phyloP scores from a whole-genome alignment of 306 rosid genomes.

The Elaeagnus macrophylla region DNA sequence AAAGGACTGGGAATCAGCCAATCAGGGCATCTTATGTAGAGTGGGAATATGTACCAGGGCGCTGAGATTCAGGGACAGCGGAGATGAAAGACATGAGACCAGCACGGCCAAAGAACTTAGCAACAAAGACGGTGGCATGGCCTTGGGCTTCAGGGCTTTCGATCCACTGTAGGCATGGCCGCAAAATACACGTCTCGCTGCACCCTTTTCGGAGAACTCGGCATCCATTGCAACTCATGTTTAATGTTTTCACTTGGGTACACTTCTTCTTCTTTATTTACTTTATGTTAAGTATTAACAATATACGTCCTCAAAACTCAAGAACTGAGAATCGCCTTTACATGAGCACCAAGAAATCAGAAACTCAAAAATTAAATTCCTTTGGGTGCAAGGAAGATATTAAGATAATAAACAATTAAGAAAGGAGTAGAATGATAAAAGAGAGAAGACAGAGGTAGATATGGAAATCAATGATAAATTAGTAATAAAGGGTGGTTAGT shows the following conservation, averaged over 20 bases:
- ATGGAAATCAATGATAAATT: too few species aligned
- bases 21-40: too few species aligned
- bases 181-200: constrained; percentile 52
- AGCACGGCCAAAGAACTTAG: constrained; percentile 81
- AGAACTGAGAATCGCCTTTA: too few species aligned
- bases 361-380: too few species aligned
- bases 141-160: constrained; percentile 44
- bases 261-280: background rate
- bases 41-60: constrained; percentile 31
- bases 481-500: too few species aligned
- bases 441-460: too few species aligned
- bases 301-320: background rate
- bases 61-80: constrained; percentile 38
- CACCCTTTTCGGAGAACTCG: constrained; percentile 68
- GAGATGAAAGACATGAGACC: constrained; percentile 62
- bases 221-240: constrained; percentile 76
- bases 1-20: background rate
- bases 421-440: too few species aligned
- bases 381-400: too few species aligned
- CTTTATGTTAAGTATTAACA: background rate
- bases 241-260: background rate
- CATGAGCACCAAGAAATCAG: too few species aligned
- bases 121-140: constrained; percentile 60
- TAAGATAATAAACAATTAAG: too few species aligned
- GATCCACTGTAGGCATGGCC: constrained; percentile 45